Conservation (phyloP, 169 alveolate genomes). For the Hammondia hammondi region DNA sequence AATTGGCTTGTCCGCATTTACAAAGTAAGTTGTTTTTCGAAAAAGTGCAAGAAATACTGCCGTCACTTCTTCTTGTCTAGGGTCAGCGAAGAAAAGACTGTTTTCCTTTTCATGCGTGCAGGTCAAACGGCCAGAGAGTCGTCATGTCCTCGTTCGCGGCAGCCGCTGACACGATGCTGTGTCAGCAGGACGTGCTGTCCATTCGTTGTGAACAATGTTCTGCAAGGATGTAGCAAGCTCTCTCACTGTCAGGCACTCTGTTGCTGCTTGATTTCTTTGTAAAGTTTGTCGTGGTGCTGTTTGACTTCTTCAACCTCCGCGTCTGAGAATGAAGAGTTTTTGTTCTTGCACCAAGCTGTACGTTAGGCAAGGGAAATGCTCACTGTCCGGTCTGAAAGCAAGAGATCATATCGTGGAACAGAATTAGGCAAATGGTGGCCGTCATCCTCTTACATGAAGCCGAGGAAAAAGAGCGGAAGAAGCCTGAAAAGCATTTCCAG, state of each 20-base stretch:
- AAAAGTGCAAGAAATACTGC: no score
- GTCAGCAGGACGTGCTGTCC: background rate
- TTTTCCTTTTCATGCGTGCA: background rate
- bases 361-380: background rate
- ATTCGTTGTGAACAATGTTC: background rate
- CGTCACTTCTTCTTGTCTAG: background rate
- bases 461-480: constrained; percentile 82
- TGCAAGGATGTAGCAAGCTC: background rate
- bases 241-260: constrained; percentile 51
- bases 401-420: no score
- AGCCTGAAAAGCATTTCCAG: constrained; percentile 67
- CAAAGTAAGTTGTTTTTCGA: constrained; percentile 77
- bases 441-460: constrained; percentile 68
- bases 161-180: background rate
- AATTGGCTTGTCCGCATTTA: constrained; percentile 97
- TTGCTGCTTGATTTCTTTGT: constrained; percentile 55
- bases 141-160: background rate
- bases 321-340: constrained; percentile 35
- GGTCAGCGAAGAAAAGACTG: background rate
- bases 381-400: constrained; percentile 66
- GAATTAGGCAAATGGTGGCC: background rate
- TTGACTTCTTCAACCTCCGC: constrained; percentile 59
- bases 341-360: background rate
- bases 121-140: background rate
- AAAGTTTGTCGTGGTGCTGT: constrained; percentile 54